phyloP scores from a whole-genome alignment of 106 monocot genomes.

The Posidonia australis region DNA sequence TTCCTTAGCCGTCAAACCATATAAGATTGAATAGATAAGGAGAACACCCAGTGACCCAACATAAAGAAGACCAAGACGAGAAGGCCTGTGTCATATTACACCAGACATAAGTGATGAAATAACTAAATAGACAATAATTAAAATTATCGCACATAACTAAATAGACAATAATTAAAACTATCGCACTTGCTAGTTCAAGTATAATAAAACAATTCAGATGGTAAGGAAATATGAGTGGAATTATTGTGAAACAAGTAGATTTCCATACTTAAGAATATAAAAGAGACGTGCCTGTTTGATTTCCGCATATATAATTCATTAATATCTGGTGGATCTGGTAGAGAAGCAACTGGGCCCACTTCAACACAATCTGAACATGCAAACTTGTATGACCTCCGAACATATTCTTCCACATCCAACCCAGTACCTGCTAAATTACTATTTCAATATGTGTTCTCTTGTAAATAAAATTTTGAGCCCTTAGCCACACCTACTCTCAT shows the following conservation, averaged over 20 bases:
- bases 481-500: too few relatives aligned
- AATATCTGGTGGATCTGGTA: constrained; percentile 84
- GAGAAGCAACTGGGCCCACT: constrained; percentile 74
- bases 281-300: constrained; percentile 54
- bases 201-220: not conserved
- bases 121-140: not conserved
- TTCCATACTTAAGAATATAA: not conserved
- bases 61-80: constrained; percentile 69
- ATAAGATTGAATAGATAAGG: constrained; percentile 69
- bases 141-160: not conserved
- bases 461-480: not conserved
- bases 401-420: constrained; percentile 95
- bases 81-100: constrained; percentile 33
- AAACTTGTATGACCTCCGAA: constrained; percentile 82
- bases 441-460: not conserved
- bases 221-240: too few relatives aligned
- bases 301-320: constrained; percentile 64
- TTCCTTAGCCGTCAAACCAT: constrained; percentile 90
- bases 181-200: not conserved
- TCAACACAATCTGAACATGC: constrained; percentile 97
- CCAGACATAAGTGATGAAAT: constrained; percentile 6
- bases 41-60: constrained; percentile 68
- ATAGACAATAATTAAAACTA: not conserved
- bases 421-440: constrained; percentile 48
- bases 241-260: too few relatives aligned